Conservation (phyloP, 2,329 filamentous ascomycete genomes). For the Beauveria sp. region DNA sequence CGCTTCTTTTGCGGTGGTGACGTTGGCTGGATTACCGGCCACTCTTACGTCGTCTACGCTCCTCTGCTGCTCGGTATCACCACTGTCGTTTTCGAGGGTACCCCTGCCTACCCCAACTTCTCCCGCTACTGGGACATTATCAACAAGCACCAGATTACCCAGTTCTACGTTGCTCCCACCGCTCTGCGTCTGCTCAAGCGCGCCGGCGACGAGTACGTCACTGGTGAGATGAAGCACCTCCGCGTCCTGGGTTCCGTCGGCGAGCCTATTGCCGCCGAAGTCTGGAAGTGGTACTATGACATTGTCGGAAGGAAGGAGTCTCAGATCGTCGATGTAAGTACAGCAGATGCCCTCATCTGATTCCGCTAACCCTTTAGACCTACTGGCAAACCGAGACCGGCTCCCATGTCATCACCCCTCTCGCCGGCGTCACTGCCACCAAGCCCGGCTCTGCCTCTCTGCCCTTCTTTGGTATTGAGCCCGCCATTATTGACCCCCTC, state of each 20-base stretch:
- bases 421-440: conserved; percentile 88
- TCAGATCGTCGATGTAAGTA: conserved; percentile 85
- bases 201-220: conserved; percentile 86
- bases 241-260: conserved; percentile 90
- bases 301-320: conserved; percentile 87
- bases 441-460: conserved; percentile 95
- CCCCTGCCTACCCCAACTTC: conserved; percentile 94
- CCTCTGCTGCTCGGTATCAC: conserved; percentile 87
- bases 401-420: conserved; percentile 88
- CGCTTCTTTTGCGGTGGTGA: conserved; percentile 97
- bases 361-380: conserved; percentile 50
- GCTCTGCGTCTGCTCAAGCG: conserved; percentile 90
- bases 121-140: conserved; percentile 99
- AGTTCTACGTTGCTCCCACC: conserved; percentile 97
- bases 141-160: conserved; percentile 87
- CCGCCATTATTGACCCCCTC: conserved; percentile 93
- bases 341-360: no score
- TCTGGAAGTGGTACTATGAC: conserved; percentile 99
- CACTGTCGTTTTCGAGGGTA: conserved; percentile 96
- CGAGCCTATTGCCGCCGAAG: conserved; percentile 93
- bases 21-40: conserved; percentile 97
- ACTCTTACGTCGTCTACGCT: conserved; percentile 97
- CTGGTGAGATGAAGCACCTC: conserved; percentile 80
- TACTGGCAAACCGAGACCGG: conserved; percentile 99
- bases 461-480: conserved; percentile 97